Evolutionary conservation across 768 basidiomycete species (phyloP).

Genomic region (Hericium rajendrae): DNA sequence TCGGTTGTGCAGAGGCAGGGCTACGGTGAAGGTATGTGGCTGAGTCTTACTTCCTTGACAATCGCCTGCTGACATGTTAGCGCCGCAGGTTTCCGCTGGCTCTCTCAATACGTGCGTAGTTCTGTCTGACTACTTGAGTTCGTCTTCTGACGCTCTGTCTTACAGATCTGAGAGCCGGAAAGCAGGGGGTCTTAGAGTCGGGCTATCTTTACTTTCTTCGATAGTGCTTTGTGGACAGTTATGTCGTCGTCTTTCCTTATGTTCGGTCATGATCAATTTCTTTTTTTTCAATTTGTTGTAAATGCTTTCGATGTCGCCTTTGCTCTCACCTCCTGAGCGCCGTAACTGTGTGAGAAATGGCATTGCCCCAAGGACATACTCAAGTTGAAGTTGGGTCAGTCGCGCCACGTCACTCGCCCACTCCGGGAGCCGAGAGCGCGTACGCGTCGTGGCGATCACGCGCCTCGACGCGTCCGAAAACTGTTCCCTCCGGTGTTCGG

Average conservation of each 20-base stretch:
- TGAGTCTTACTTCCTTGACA: slow-evolving; percentile 1
- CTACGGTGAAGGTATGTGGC: slow-evolving; percentile 77
- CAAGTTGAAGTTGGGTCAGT: too few relatives aligned
- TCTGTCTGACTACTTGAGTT: not conserved
- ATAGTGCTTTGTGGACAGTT: not conserved
- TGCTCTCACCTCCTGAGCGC: not conserved
- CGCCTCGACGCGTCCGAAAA: too few relatives aligned
- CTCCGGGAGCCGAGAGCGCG: too few relatives aligned
- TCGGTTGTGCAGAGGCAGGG: slow-evolving; percentile 98
- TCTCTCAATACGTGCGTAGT: slow-evolving; percentile 84
- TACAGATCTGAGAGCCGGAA: slow-evolving; percentile 6
- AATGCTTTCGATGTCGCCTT: not conserved
- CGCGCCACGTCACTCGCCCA: too few relatives aligned
- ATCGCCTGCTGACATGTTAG: not conserved
- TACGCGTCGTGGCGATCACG: too few relatives aligned
- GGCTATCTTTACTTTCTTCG: not conserved
- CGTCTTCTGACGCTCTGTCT: not conserved
- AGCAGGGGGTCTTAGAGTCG: not conserved
- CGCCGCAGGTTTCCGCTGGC: slow-evolving; percentile 76
- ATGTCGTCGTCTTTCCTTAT: not conserved
- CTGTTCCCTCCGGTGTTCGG: too few relatives aligned
- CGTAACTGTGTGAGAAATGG: too few relatives aligned
- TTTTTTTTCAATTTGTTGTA: not conserved
- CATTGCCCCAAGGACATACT: too few relatives aligned
- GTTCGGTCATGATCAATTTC: not conserved